Base-by-base conservation (phyloP, 257 asterid species). In the Lycium barbarum region DNA sequence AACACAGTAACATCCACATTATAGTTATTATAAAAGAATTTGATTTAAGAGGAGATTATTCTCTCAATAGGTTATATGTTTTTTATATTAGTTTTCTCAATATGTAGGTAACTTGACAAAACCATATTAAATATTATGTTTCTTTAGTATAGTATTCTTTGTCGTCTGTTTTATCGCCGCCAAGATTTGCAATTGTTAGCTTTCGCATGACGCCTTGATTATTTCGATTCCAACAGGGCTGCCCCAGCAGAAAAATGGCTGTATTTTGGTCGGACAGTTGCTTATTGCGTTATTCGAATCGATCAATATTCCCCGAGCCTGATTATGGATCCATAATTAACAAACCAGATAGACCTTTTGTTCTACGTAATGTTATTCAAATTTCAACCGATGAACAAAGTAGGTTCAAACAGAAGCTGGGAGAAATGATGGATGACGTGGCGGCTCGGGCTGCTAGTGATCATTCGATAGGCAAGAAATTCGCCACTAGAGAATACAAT, bases 281-380 rank as follows among this genome's bases (percentile, higher is more conserved):
- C 15, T 0, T 63, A 15, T 12, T 82, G 40, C 78, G 62, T 6
- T 82, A 82, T 26, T 82, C 84, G 9, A 26, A 47, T 54, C 45
- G 1, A 22, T 38, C 35, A 3, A 45, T 47, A 45, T 62, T 38
- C n/a, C 78, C 78, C 10, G 45, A 20, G n/a, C 79, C 73, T 6
- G n/a, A 81, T 38, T 33, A 72, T 43, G 1, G 17, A 43, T 72
- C 58, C 18, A n/a, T 72, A 43, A 43, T 45, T 26, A 9, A 26
- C 33, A 26, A 26, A 26, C n/a, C 80, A 43, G 1, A 7, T 5
- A 61, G 6, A 35, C 9, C 18, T n/a, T 18, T 15, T 36, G 14
- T 45, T 0, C 6, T 17, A 13, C 0, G 0, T n/a, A 40, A 53
- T 12, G 0, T 0, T 12, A 62, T 0, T 11, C 0, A 7, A 49